Conservation (phyloP, 2,329 filamentous ascomycete species). For the Colletotrichum sp. region DNA sequence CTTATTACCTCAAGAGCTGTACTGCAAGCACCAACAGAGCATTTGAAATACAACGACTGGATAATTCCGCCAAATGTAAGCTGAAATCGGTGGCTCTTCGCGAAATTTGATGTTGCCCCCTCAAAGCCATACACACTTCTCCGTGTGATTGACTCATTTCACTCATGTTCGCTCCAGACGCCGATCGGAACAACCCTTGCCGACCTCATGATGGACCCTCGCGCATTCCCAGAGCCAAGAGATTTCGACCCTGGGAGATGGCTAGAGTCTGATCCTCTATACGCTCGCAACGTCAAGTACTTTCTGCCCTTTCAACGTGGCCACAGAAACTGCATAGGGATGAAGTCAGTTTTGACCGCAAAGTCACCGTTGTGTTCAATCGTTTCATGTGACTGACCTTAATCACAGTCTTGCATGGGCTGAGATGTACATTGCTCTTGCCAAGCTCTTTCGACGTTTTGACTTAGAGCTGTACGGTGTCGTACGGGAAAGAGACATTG, state of each 20-base stretch:
- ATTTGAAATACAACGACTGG: not conserved
- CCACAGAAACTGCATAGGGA: not conserved
- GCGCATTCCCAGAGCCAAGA: not conserved
- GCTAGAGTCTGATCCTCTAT: not conserved
- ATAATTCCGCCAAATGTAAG: not conserved
- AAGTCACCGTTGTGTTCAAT: not conserved
- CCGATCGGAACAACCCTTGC: not conserved
- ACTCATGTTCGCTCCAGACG: not conserved
- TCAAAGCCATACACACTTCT: not conserved
- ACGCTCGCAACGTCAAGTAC: not conserved
- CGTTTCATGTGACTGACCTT: not conserved
- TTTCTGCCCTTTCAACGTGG: not conserved
- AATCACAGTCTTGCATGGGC: not conserved
- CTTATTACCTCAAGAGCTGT: not conserved
- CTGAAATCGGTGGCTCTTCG: not conserved
- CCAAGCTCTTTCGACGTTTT: constrained; percentile 11
- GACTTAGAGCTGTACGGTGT: constrained; percentile 27
- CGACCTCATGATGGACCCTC: not conserved
- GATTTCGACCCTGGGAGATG: not conserved
- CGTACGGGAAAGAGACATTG: not conserved
- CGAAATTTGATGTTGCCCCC: too few relatives aligned
- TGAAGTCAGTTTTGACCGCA: not conserved
- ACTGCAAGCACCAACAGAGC: not conserved
- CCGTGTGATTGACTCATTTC: not conserved
- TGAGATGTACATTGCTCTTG: not conserved